Evolutionary conservation across 148 eudicot genomes (phyloP), one percentile per base, ranked within the genome.

Genomic region (Chenopodium album): DNA sequence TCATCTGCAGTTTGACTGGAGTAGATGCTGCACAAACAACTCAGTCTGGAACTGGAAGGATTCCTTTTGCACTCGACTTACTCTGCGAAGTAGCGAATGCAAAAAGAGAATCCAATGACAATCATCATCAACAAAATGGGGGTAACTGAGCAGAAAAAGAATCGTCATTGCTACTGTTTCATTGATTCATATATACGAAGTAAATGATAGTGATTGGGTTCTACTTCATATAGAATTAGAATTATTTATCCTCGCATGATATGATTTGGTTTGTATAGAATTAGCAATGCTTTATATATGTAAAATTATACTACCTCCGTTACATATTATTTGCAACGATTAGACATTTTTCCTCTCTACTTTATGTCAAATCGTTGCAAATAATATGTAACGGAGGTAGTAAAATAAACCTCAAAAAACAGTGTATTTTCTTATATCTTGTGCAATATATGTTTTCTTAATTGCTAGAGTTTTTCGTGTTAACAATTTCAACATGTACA

Each of bases 21-120:
- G 63, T 76, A 72, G 77, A 26, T 74, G 63, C 54, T 20, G 66
- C 26, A 6, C 22, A 12, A 79, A 87, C 89, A 48, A 78, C 88
- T 79, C 87, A 77, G 71, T 88, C 91, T 7, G 90, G 94, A 69
- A 88, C 91, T 4, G 90, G 94, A 69, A 88, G 80, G 37, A 82
- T 88, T 76, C 91, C 91, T 4, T 71, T 56, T 31, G 87, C 89
- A 59, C 59, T 81, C 1, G 88, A 90, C 76, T 83, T 72, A 22
- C 91, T 91, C 0, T 87, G 87, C 77, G 89, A 90, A 19, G 22
- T 31, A 50, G 85, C 78, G 34, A 37, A 72, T 28, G 54, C 32
- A 59, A 73, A 81, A 13, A 56, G n/a, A 67, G 64, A 26, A 56
- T 22, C 52, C 17, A 14, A 80, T 47, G 7, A 37, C 63, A 14